Percentiles rank a stretch among this genome's conserved stretches.
Evolutionary conservation across 371 early-diverging fungal species (phyloP).

Genomic region (Fennellomyces sp.): DNA sequence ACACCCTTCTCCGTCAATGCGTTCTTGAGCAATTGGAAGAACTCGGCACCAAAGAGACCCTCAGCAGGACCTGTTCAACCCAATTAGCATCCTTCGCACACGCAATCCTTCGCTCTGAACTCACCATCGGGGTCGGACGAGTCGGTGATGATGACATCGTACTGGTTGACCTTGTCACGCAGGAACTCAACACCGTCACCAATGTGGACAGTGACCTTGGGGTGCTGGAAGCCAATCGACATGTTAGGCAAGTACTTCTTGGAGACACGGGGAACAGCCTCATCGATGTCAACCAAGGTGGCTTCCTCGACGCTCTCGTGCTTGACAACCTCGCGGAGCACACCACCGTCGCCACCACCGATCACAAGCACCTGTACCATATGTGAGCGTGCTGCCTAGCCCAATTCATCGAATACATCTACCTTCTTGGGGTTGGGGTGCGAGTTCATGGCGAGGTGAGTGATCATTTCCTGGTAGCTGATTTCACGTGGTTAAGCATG

Average conservation of each 20-base stretch:
- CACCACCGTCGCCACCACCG: conserved; percentile 99
- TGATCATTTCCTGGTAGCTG: conserved; percentile 98
- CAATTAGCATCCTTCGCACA: too few species aligned
- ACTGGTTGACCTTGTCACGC: conserved; percentile 81
- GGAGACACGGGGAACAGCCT: conserved; percentile 88
- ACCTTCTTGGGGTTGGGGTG: conserved; percentile 95
- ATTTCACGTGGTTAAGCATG: conserved; percentile 6
- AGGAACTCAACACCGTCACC: conserved; percentile 96
- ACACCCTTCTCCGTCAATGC: conserved; percentile 93
- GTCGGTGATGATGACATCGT: conserved; percentile 98
- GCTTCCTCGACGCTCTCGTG: conserved; percentile 91
- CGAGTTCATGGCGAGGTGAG: conserved; percentile 92
- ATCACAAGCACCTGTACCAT: conserved; percentile 86
- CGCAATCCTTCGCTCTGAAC: too few species aligned
- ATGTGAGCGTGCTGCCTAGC: too few species aligned
- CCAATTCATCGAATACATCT: too few species aligned
- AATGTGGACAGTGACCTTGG: conserved; percentile 91
- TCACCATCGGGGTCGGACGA: conserved; percentile 96
- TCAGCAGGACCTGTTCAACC: conserved; percentile 88
- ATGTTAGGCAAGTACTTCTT: conserved; percentile 92
- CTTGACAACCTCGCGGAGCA: conserved; percentile 96
- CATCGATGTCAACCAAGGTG: conserved; percentile 95
- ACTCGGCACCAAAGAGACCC: conserved; percentile 87
- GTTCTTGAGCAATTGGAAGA: conserved; percentile 89
- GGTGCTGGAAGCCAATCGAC: conserved; percentile 93